These are phyloP conservation scores for Corymbia maculata DNA, from an alignment of 345 rosid genomes.

Conservation along the genomic window DNA sequence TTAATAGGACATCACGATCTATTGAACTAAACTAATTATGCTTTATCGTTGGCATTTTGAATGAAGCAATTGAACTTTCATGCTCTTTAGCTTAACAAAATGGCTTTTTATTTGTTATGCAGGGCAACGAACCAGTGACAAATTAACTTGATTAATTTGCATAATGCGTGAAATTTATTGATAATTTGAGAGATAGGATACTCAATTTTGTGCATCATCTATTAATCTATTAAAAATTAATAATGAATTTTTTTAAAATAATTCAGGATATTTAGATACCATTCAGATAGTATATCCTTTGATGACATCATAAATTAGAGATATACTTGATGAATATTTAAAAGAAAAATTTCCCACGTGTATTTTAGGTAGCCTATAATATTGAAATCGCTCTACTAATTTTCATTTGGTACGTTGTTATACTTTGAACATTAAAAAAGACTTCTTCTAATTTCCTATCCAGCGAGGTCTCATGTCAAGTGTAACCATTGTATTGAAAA, in stretches of 20 bases:
- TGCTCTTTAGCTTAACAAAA: not conserved
- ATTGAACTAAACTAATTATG: not conserved
- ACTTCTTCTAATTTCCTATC: accelerated
- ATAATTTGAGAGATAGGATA: not conserved
- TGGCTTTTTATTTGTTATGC: not conserved
- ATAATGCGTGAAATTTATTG: not conserved
- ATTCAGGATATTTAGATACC: not conserved
- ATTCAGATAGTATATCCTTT: not conserved
- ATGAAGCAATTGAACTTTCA: not conserved
- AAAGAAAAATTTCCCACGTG: not conserved
- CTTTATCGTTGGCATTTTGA: not conserved
- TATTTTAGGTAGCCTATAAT: not conserved
- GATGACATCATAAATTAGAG: not conserved
- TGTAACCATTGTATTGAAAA: not conserved
- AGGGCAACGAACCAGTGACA: not conserved
- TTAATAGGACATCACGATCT: not conserved
- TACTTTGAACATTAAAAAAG: not conserved
- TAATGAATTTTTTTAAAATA: too few species aligned
- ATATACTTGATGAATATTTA: too few species aligned
- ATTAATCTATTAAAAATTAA: too few species aligned
- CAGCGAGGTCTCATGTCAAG: not conserved
- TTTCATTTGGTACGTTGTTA: not conserved
- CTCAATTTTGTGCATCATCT: too few species aligned
- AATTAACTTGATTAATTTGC: not conserved
- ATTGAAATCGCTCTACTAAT: not conserved